Base-by-base conservation (phyloP, 345 rosid genomes). In the Eucalyptus erythrocorys region DNA sequence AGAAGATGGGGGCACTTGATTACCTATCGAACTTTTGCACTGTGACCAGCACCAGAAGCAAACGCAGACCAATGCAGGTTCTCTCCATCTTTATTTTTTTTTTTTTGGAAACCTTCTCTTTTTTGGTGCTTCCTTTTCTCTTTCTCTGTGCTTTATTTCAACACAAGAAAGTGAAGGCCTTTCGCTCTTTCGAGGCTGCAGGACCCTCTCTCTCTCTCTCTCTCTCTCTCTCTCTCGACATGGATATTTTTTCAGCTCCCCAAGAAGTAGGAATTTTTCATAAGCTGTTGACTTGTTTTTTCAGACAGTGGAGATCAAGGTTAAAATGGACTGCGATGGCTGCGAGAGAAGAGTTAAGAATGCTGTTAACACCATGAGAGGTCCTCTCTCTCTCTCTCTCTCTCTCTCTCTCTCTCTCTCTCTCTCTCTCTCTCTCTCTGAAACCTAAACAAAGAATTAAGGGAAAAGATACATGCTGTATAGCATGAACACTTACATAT, bases 281-380 rank as follows among this genome's bases (percentile, higher is more conserved):
- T 59, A 34, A 57, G 48, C 50, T 22, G 85, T 48, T 87, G 85
- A 84, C 90, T 86, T 45, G 27, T 49, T 88, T 66, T 66, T 79
- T 87, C 93, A 97, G 99, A 97, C 99, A 30, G 99, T 97, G 81
- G 99, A 97, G 91, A 97, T 97, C 92, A 97, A 95, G 92, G 99
- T 97, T 59, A 97, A 96, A 90, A 97, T 97, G 99, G 99, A 97
- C 93, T 96, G 99, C 86, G 99, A 96, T 92, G 99, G 99, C 88
- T 96, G 99, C 79, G 99, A 97, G 92, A 96, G 99, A 91, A 93
- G 96, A 92, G 98, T 97, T 4, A 93, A 91, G 92, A 92, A 94
- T 90, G 96, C 95, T 90, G 97, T 96, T 88, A 91, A 92, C 89
- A 81, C 92, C 91, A 95, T 96, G 94, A 96, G 92, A 97, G 99